Percentiles rank a stretch among this genome's conserved stretches.
These are phyloP conservation scores for Ceratocystis variospora DNA, from an alignment of 2,329 filamentous ascomycete species.

Conservation along the genomic window DNA sequence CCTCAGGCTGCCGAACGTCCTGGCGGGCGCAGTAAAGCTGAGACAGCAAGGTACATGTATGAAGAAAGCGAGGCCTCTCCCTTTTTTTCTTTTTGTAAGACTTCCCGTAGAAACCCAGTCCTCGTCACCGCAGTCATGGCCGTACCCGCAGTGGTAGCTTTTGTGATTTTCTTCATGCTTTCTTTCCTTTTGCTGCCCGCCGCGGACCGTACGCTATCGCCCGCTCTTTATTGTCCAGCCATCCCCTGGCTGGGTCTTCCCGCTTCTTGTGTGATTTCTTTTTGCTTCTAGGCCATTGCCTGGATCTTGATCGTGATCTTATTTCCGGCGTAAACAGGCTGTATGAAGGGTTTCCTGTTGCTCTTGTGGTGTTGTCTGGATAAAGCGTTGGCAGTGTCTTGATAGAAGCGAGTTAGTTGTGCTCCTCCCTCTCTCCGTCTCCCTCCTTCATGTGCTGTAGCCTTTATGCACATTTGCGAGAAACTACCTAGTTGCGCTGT, in stretches of 20 bases:
- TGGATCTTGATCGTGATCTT: too few species aligned
- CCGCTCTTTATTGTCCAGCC: neutral
- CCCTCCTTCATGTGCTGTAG: neutral
- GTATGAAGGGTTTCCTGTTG: too few species aligned
- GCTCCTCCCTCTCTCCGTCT: neutral
- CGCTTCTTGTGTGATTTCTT: neutral
- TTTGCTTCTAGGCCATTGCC: too few species aligned
- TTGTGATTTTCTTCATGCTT: neutral
- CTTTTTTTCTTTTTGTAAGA: neutral
- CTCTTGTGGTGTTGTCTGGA: too few species aligned
- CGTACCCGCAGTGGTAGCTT: neutral
- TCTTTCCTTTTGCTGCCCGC: neutral
- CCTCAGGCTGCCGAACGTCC: neutral
- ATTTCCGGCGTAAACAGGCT: too few species aligned
- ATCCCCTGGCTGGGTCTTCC: neutral
- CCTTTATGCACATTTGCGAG: too few species aligned
- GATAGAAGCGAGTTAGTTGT: too few species aligned
- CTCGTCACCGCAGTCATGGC: neutral
- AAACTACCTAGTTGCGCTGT: too few species aligned
- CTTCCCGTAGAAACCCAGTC: conserved; percentile 5
- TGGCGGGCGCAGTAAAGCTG: neutral
- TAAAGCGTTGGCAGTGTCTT: neutral
- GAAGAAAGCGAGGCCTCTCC: neutral
- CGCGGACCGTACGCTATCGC: neutral
- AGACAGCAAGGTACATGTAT: neutral